Base-by-base conservation (phyloP, 2,329 filamentous ascomycete species). In the Talaromyces islandicus region DNA sequence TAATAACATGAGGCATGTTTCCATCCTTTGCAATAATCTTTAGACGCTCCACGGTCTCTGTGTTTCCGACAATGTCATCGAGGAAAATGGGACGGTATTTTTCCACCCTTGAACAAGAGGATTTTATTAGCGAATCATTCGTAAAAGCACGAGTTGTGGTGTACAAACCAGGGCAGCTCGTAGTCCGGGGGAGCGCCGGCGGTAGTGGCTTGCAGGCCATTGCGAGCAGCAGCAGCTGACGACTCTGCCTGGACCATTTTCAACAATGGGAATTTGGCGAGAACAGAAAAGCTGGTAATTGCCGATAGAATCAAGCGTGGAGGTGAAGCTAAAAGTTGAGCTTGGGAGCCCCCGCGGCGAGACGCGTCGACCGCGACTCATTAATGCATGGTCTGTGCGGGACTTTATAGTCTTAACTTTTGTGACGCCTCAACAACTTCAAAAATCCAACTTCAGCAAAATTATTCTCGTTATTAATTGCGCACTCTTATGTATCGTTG, bases 1-100 rank as follows among this genome's bases (percentile, higher is more conserved):
- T 97, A 77, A 99, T 97, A 70, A 99, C 86, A 77, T 99, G 94
- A 2, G 94, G 94, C 92, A 99, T 97, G 78, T 99, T 99, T 68
- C 94, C 94, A 78, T 97, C 94, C 76, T 92, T 94, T 53, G 94
- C 92, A 68, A 99, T 97, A 70, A 99, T 97, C 74, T 97, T 97
- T 69, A 99, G 81, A 59, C 94, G 89, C 75, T 97, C 93, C 69
- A 99, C 92, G 0, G 94, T 99, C 75, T 99, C 94, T 21, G 91
- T 96, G 76, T 99, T 99, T 71, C 94, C 94, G 58, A 99, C 94
- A 57, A 99, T 88, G 78, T 99, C 93, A 77, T 97, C 92, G 30
- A 99, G 86, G 76, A 95, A 95, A 57, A 96, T 84, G 1, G 94
- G 94, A 43, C 94, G 85, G 79, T 97, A 99, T 75, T 99, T 99